Base-by-base conservation (phyloP, 2,329 filamentous ascomycete species). In the Tolypocladium ovalisporum region DNA sequence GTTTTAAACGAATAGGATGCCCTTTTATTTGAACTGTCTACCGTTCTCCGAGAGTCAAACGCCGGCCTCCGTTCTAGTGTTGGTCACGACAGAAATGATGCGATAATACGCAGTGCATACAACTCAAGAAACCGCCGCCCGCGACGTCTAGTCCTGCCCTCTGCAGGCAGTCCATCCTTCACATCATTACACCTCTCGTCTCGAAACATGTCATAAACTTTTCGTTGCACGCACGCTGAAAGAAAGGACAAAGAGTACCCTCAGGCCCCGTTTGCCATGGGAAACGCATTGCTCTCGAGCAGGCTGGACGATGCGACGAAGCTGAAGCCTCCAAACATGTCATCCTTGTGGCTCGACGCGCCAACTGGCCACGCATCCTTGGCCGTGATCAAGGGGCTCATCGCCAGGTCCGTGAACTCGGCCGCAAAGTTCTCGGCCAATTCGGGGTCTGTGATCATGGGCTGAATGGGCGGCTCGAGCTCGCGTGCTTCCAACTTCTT, bases 341-440 rank as follows among this genome's bases (percentile, higher is more conserved):
- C 80, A 56, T 84, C 81, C 64, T 79, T 78, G 57, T 52, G 29
- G 47, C 57, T 56, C 32, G 71, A 70, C 55, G 65, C 68, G 34
- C 66, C 64, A n/a, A 65, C 62, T 15, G 68, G 68, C 74, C 75
- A 77, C 8, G 70, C 67, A 42, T 79, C 74, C 63, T 67, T 73
- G 61, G 66, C 72, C 13, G 74, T 73, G 56, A 85, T 68, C 1
- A 88, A 79, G 7, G 91, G 90, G 69, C 89, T 95, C 56, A 97
- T 78, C 4, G 89, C 83, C 61, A 96, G 73, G 57, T 88, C 85
- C 0, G 93, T 99, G 70, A 99, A 99, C 69, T 97, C 91, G n/a
- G 79, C 78, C 0, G 89, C 83, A 73, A 99, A 99, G 74, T 99
- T 99, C 81, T 99, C 95, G 0, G 94, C 94, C 52, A 97, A 79